A percentile compares a stretch with the other conserved stretches of the same genome.
Evolutionary conservation across 2,329 filamentous ascomycete species (phyloP).

Genomic region (Atkinsonella hypoxylon): DNA sequence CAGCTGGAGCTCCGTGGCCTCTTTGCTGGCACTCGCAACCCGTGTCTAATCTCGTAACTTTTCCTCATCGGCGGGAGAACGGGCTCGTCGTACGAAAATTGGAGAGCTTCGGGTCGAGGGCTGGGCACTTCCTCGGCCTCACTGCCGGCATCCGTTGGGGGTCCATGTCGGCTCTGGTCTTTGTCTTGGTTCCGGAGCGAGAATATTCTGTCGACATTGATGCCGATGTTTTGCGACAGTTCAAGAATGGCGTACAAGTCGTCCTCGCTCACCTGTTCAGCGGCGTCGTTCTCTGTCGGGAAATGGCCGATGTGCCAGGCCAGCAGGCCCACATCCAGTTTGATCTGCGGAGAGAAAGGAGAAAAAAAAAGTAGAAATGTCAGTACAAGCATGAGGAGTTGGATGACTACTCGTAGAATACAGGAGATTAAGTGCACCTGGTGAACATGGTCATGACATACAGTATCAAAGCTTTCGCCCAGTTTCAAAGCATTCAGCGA

Average conservation of each 20-base stretch:
- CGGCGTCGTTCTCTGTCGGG: conserved; percentile 2
- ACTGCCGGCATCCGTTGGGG: conserved; percentile 1
- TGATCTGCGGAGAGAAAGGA: conserved; percentile 3
- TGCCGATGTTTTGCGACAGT: conserved; percentile 8
- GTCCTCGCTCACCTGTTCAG: conserved; percentile 6
- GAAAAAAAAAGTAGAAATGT: no score
- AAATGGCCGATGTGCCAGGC: conserved; percentile 8
- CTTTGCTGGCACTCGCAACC: neutral
- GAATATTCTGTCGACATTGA: conserved; percentile 6
- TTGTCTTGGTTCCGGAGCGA: conserved; percentile 6
- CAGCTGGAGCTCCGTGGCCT: conserved; percentile 16
- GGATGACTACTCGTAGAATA: no score
- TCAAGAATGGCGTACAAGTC: conserved; percentile 7
- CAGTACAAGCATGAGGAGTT: no score
- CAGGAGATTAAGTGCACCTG: no score
- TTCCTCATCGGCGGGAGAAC: neutral
- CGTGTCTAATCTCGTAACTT: neutral
- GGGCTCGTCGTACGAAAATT: neutral
- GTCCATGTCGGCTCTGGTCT: neutral
- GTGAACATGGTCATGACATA: neutral
- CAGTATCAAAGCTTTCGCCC: conserved; percentile 8
- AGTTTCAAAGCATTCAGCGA: conserved; percentile 6
- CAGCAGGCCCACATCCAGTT: conserved; percentile 7
- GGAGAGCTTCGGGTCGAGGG: neutral
- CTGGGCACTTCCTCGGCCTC: neutral